Base-by-base conservation (phyloP, 306 rosid species). In the Vachellia pachyceras region DNA sequence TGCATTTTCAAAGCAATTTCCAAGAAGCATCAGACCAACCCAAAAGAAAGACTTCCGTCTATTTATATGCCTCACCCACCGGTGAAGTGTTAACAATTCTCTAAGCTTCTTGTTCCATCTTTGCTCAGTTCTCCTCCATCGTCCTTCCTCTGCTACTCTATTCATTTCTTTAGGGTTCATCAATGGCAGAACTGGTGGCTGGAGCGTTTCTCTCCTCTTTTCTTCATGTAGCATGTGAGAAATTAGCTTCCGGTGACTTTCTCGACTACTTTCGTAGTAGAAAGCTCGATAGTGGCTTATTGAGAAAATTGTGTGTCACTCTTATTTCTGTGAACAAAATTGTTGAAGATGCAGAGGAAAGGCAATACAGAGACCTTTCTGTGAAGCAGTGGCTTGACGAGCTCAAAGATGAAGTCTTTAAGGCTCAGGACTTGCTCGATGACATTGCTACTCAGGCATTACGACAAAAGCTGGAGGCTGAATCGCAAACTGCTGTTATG, bases 301-400 rank as follows among this genome's bases (percentile, higher is more conserved):
- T 68, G n/a, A 40, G 1, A 40, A 40, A 68, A 1, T 13, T 68
- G 3, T 17, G 6, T 3, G 10, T 7, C 5, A 39, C 20, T 35
- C 72, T 68, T 20, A n/a, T 39, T 40, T 68, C 72, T 68, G 72
- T 68, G 17, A 41, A 20, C 17, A 46, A 40, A 11, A 45, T 68
- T n/a, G 10, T 68, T 40, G 50, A 68, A 68, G 50, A 68, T 68
- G 72, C 72, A 40, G 72, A 68, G 72, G 50, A 68, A 40, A 68
- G 29, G 33, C 50, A 68, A 45, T 68, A 68, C 5, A 40, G 33
- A n/a, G 42, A 40, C 23, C 50, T 1, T 3, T 7, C 11, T n/a
- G 72, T 68, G 35, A 68, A 68, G 49, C 5, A 40, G 72, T 68
- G 72, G 72, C 72, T 68, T 40, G 72, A 40, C 5, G 50, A 10